phyloP scores from a whole-genome alignment of 2,329 filamentous ascomycete species.

The Chaetomiaceae sp. region DNA sequence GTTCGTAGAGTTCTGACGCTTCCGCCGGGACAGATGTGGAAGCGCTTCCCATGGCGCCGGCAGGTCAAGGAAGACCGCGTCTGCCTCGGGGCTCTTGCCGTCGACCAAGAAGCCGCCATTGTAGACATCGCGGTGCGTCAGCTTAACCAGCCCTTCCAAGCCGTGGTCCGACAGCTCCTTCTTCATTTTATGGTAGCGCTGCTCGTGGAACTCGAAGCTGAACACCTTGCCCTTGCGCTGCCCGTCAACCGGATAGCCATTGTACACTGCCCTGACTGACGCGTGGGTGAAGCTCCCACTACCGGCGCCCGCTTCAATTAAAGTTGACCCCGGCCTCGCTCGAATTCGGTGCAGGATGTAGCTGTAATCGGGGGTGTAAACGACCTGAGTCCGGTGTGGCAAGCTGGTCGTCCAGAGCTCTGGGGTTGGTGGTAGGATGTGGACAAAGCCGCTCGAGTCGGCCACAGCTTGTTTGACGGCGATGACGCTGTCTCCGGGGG shows the following conservation, averaged over 20 bases:
- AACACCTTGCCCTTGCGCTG: slow-evolving; percentile 62
- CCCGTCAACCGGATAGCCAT: slow-evolving; percentile 52
- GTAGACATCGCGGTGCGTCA: slow-evolving; percentile 77
- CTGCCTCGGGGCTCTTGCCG: slow-evolving; percentile 55
- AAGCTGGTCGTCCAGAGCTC: slow-evolving; percentile 77
- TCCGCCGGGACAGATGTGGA: slow-evolving; percentile 61
- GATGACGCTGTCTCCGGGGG: slow-evolving; percentile 6
- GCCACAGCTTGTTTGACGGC: slow-evolving; percentile 44
- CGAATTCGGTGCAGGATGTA: slow-evolving; percentile 73
- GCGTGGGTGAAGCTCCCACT: slow-evolving; percentile 83
- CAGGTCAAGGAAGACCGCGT: slow-evolving; percentile 71
- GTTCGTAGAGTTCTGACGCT: slow-evolving; percentile 26
- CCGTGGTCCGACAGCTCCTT: slow-evolving; percentile 64
- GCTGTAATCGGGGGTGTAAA: slow-evolving; percentile 82
- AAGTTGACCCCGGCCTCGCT: slow-evolving; percentile 62
- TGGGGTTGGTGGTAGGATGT: slow-evolving; percentile 71
- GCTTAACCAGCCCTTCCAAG: slow-evolving; percentile 58
- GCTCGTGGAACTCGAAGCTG: slow-evolving; percentile 76
- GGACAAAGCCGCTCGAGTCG: slow-evolving; percentile 65
- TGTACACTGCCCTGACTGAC: slow-evolving; percentile 68
- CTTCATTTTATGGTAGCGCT: slow-evolving; percentile 62
- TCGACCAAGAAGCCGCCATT: slow-evolving; percentile 63
- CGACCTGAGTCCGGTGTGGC: slow-evolving; percentile 77
- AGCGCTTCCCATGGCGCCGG: slow-evolving; percentile 77
- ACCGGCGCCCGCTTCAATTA: slow-evolving; percentile 77